Evolutionary conservation across 192 early-diverging fungal species (phyloP).

Genomic region (Rhizophagus prolifer): DNA sequence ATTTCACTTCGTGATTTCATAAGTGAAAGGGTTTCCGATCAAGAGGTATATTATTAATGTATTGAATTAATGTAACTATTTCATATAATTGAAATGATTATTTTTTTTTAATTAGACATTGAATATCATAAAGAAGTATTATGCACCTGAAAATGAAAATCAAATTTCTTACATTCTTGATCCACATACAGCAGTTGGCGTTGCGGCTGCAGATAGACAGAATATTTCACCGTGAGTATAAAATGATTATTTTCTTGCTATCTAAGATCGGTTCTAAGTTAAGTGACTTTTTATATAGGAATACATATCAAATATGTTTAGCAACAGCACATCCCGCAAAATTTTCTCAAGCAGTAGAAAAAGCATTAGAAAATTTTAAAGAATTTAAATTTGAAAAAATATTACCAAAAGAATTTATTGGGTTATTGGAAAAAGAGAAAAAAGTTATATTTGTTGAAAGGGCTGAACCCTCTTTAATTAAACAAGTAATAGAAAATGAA

Average conservation of each 20-base stretch:
- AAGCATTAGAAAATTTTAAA: slow-evolving; percentile 57
- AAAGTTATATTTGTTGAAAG: slow-evolving; percentile 53
- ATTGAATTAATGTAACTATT: too few species aligned
- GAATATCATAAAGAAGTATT: slow-evolving; percentile 70
- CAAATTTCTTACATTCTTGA: slow-evolving; percentile 78
- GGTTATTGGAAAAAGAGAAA: slow-evolving; percentile 69
- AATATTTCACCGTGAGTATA: neutral
- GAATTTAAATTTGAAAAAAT: slow-evolving; percentile 60
- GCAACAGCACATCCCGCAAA: slow-evolving; percentile 96
- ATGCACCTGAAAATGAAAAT: slow-evolving; percentile 46
- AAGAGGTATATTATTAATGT: slow-evolving; percentile 39
- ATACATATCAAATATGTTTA: slow-evolving; percentile 56
- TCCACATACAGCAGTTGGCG: slow-evolving; percentile 96
- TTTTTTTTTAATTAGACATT: slow-evolving; percentile 53
- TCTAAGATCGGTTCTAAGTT: slow-evolving; percentile 27
- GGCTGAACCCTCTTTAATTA: slow-evolving; percentile 51
- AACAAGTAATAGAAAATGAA: slow-evolving; percentile 54
- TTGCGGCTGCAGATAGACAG: slow-evolving; percentile 73
- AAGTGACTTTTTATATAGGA: slow-evolving; percentile 25
- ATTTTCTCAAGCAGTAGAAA: slow-evolving; percentile 88
- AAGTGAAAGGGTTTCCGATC: slow-evolving; percentile 72
- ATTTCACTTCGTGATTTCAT: slow-evolving; percentile 72
- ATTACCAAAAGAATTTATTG: slow-evolving; percentile 67
- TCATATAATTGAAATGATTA: neutral
- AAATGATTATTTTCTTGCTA: slow-evolving; percentile 12